These are phyloP conservation scores for Saraca asoca DNA, from an alignment of 331 rosid genomes.

Conservation along the genomic window DNA sequence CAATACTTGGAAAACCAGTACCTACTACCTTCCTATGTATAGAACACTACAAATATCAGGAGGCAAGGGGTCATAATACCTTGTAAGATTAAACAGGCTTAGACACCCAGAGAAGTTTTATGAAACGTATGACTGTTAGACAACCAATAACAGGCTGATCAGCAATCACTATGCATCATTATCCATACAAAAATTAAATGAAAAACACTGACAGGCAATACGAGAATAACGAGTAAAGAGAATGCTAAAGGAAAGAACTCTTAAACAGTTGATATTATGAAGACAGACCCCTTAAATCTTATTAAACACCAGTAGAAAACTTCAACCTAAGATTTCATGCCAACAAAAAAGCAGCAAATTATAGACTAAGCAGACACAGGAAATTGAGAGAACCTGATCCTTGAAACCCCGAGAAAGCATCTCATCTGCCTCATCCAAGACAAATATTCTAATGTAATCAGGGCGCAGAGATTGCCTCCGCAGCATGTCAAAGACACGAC, in stretches of 20 bases:
- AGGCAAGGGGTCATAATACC: neutral
- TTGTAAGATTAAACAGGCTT: neutral
- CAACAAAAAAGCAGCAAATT: neutral
- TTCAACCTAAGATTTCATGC: neutral
- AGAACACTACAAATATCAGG: neutral
- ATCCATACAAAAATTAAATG: neutral
- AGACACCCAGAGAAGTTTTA: neutral
- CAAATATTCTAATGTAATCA: conserved; percentile 60
- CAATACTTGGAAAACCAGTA: too few species aligned
- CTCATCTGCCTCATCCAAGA: conserved; percentile 82
- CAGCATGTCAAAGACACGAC: conserved; percentile 53
- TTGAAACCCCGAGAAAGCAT: conserved; percentile 88
- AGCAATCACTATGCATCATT: neutral
- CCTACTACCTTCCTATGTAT: too few species aligned
- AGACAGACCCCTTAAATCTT: neutral
- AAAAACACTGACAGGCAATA: neutral
- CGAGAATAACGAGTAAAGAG: neutral
- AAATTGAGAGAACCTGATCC: conserved; percentile 61
- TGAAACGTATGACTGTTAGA: neutral
- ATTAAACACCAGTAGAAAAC: conserved; percentile 1
- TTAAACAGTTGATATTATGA: too few species aligned
- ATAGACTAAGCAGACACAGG: neutral
- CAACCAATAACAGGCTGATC: neutral
- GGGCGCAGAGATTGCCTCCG: conserved; percentile 66
- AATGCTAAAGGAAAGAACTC: neutral